Conservation (phyloP, 768 basidiomycete species). For the Suillus cothurnatus region DNA sequence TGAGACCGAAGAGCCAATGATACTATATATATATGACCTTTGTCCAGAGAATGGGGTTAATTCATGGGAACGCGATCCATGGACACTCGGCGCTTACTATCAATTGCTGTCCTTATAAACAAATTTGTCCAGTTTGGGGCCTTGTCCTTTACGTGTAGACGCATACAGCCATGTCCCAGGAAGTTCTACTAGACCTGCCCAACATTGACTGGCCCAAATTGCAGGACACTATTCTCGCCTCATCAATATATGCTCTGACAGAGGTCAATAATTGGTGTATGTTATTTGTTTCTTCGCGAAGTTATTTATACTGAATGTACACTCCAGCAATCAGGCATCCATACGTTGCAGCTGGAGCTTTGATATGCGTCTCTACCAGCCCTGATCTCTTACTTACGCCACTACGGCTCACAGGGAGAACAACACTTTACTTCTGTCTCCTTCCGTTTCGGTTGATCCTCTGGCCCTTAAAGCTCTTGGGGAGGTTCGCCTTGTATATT, state of each 20-base stretch:
- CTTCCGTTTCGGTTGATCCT: slow-evolving; percentile 1
- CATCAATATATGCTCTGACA: not conserved
- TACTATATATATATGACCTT: slow-evolving; percentile 6
- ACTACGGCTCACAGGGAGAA: not conserved
- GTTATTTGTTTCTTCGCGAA: not conserved
- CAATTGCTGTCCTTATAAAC: not conserved
- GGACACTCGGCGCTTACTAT: not conserved
- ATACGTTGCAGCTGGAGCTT: not conserved
- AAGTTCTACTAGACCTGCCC: too few relatives aligned
- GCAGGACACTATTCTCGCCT: not conserved
- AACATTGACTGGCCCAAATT: not conserved
- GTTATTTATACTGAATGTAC: not conserved
- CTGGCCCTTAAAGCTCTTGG: slow-evolving; percentile 4
- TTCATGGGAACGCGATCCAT: not conserved
- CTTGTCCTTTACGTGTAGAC: not conserved
- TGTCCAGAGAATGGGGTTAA: not conserved
- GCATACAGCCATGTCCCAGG: not conserved
- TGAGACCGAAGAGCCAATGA: slow-evolving; percentile 35
- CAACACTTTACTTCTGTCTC: not conserved
- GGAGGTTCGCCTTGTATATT: slow-evolving; percentile 1
- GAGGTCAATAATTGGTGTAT: slow-evolving; percentile 2
- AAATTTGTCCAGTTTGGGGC: not conserved
- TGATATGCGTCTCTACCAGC: not conserved
- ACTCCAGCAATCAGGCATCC: slow-evolving; percentile 8
- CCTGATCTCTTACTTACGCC: slow-evolving; percentile 8